A percentile compares a stretch with the other conserved stretches of the same genome.
Evolutionary conservation across 2,329 filamentous ascomycete genomes (phyloP).

Genomic region (Pseudogymnoascus sp.): DNA sequence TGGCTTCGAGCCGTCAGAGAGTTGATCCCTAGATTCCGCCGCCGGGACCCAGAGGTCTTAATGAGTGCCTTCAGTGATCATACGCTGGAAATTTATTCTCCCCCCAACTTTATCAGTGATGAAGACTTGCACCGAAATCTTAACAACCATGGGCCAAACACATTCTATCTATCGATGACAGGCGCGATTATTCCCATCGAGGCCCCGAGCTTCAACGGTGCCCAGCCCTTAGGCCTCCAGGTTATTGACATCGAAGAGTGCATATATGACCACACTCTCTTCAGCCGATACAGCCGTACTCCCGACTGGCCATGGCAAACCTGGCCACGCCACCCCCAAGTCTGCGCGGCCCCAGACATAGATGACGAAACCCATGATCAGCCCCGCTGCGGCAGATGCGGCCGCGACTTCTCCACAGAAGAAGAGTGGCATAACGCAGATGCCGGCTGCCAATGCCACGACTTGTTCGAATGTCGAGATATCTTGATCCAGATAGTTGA

Average conservation of each 20-base stretch:
- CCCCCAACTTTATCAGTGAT: neutral
- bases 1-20: neutral
- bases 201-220: neutral
- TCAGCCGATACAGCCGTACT: neutral
- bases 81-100: neutral
- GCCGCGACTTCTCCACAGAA: neutral
- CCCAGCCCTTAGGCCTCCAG: neutral
- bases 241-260: neutral
- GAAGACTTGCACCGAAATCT: neutral
- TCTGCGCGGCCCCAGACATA: neutral
- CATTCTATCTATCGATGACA: neutral
- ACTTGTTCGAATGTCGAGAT: neutral
- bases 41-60: neutral
- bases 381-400: neutral
- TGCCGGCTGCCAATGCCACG: neutral
- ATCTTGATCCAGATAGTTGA: neutral
- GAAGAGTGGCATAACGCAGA: neutral
- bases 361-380: neutral
- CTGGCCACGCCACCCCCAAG: neutral
- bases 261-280: neutral
- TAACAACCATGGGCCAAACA: constrained; percentile 1
- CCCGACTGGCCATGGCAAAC: neutral
- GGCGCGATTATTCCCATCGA: neutral
- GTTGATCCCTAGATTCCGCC: neutral
- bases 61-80: neutral